Conservation (phyloP, 2,329 filamentous ascomycete species). For the Knoxdaviesia proteae region DNA sequence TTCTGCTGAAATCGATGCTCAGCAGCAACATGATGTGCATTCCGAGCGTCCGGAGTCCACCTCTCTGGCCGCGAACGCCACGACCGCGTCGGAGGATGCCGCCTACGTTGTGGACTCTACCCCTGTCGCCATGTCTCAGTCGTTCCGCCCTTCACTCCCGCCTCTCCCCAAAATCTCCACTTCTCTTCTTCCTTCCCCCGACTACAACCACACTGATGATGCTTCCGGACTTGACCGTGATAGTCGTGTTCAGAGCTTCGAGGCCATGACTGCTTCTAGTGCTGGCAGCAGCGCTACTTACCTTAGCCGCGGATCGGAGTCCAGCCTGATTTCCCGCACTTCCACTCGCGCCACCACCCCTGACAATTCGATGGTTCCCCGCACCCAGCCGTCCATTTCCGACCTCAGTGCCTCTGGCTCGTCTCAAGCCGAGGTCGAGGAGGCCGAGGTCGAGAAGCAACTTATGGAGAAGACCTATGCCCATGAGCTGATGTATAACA, state of each 20-base stretch:
- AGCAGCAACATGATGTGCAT: too few species aligned
- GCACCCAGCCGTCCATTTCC: constrained; percentile 39
- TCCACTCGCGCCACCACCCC: constrained; percentile 82
- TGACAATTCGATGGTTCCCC: constrained; percentile 35
- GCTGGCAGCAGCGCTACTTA: constrained; percentile 63
- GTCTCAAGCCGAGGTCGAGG: constrained; percentile 42
- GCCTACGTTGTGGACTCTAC: too few species aligned
- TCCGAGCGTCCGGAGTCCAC: too few species aligned
- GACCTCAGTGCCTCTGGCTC: constrained; percentile 49
- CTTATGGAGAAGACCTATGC: constrained; percentile 84
- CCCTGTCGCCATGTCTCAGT: constrained; percentile 3
- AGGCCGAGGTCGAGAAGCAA: constrained; percentile 59
- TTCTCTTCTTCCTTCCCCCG: constrained; percentile 22
- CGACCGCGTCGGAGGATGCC: too few species aligned
- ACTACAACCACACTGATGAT: constrained; percentile 25
- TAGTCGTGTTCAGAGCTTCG: constrained; percentile 25
- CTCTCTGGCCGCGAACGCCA: too few species aligned
- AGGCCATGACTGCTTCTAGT: constrained; percentile 55
- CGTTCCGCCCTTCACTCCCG: constrained; percentile 27
- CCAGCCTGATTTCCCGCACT: constrained; percentile 57
- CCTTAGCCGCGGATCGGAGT: constrained; percentile 60
- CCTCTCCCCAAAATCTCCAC: constrained; percentile 37
- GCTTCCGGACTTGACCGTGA: constrained; percentile 19
- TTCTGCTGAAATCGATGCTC: too few species aligned
- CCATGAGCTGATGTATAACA: constrained; percentile 81